phyloP scores from a whole-genome alignment of 2,329 filamentous ascomycete species.

The Cercospora nicotianae region DNA sequence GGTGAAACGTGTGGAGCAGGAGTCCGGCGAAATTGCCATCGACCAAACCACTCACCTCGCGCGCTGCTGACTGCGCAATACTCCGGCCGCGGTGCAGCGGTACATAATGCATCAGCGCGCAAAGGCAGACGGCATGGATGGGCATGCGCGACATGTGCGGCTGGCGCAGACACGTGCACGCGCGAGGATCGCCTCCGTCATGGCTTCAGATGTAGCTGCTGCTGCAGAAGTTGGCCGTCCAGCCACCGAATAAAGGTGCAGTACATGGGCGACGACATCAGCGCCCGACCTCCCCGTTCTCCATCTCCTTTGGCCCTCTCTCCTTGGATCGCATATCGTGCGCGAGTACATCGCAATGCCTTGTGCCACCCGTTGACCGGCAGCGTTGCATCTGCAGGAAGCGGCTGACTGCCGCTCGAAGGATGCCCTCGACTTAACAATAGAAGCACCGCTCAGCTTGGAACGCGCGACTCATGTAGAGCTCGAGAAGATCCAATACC shows the following conservation, averaged over 20 bases:
- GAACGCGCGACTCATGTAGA: constrained; percentile 1
- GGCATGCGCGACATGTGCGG: neutral
- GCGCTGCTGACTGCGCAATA: neutral
- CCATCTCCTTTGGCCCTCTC: neutral
- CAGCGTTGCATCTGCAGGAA: neutral
- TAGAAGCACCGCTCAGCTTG: neutral
- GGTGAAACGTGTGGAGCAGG: constrained; percentile 1
- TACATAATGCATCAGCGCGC: neutral
- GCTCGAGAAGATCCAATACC: neutral
- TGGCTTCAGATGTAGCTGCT: neutral
- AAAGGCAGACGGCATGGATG: neutral
- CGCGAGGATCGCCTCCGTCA: neutral
- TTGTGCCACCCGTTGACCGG: neutral
- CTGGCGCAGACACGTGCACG: neutral
- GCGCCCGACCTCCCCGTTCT: neutral
- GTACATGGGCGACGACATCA: neutral
- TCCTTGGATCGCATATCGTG: neutral
- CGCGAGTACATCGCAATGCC: neutral
- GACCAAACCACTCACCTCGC: neutral
- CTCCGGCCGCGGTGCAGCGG: neutral
- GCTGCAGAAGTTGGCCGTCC: neutral
- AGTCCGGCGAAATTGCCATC: neutral
- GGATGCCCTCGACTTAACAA: neutral
- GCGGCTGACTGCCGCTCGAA: neutral
- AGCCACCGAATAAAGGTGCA: neutral